Evolutionary conservation across 331 rosid genomes (phyloP).

Genomic region (Malus hybrid): DNA sequence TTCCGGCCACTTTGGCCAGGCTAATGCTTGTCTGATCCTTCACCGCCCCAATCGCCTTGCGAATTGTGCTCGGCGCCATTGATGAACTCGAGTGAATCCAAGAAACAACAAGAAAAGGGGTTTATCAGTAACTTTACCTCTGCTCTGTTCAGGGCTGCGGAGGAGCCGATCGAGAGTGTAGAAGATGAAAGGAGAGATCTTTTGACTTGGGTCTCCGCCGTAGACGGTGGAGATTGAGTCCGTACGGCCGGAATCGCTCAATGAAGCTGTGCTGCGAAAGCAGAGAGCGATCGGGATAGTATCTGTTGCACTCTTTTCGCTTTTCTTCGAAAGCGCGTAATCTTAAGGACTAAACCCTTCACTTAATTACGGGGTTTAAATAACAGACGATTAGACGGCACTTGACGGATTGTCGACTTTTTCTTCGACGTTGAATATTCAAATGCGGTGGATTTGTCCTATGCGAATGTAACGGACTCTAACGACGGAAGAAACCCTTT

Average conservation of each 20-base stretch:
- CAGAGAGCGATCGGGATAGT: not conserved
- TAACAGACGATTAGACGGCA: not conserved
- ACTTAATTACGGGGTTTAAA: not conserved
- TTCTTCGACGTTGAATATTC: not conserved
- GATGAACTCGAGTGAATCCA: not conserved
- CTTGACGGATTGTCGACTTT: not conserved
- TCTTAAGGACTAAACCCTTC: not conserved
- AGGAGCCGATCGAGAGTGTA: not conserved
- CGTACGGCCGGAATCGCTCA: constrained; percentile 6
- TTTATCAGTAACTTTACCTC: not conserved
- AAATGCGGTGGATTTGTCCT: too few relatives aligned
- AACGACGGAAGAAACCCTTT: too few relatives aligned
- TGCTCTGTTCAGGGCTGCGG: not conserved
- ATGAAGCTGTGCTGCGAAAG: not conserved
- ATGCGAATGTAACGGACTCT: too few relatives aligned
- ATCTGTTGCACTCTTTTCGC: too few relatives aligned
- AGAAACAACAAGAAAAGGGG: not conserved
- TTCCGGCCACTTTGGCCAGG: constrained; percentile 82
- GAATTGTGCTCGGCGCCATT: constrained; percentile 79
- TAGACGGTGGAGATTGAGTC: not conserved
- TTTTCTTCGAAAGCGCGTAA: too few relatives aligned
- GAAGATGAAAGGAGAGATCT: constrained; percentile 10
- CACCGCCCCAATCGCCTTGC: constrained; percentile 87
- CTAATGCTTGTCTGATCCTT: constrained; percentile 92
- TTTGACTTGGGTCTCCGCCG: not conserved